phyloP scores from a whole-genome alignment of 345 rosid genomes.

The Dovyalis caffra region DNA sequence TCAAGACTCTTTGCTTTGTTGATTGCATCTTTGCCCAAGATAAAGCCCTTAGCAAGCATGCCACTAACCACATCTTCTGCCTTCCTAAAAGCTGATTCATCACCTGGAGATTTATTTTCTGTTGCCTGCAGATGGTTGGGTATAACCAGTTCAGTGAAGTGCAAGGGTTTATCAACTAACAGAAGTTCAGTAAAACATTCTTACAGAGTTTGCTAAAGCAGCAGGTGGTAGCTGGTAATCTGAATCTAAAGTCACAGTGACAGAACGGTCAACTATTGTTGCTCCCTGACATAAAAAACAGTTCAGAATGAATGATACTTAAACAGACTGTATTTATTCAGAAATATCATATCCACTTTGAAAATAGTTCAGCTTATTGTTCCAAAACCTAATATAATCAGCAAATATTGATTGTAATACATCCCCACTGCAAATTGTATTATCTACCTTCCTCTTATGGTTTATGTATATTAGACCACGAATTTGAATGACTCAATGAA shows the following conservation, averaged over 20 bases:
- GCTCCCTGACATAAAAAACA: slow-evolving; percentile 65
- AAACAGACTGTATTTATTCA: background rate
- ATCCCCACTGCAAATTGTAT: background rate
- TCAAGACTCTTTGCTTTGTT: slow-evolving; percentile 82
- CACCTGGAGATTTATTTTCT: slow-evolving; percentile 47
- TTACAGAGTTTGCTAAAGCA: slow-evolving; percentile 60
- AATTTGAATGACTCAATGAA: background rate
- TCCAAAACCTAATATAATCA: background rate
- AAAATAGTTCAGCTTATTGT: background rate
- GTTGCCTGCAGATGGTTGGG: slow-evolving; percentile 38
- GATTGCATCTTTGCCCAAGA: slow-evolving; percentile 87
- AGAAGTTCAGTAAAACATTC: slow-evolving; percentile 20
- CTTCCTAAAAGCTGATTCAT: slow-evolving; percentile 68
- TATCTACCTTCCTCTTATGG: background rate
- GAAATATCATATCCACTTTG: background rate
- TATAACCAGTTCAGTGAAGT: slow-evolving; percentile 5
- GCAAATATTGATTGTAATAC: background rate
- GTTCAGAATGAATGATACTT: background rate
- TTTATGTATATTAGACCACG: background rate
- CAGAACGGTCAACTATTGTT: slow-evolving; percentile 80
- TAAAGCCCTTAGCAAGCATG: slow-evolving; percentile 93
- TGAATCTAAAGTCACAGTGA: slow-evolving; percentile 59
- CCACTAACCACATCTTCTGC: slow-evolving; percentile 86
- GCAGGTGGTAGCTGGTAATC: slow-evolving; percentile 81
- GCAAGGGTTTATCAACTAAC: background rate